phyloP scores from a whole-genome alignment of 2,329 filamentous ascomycete genomes.

The Fusarium drepaniforme region DNA sequence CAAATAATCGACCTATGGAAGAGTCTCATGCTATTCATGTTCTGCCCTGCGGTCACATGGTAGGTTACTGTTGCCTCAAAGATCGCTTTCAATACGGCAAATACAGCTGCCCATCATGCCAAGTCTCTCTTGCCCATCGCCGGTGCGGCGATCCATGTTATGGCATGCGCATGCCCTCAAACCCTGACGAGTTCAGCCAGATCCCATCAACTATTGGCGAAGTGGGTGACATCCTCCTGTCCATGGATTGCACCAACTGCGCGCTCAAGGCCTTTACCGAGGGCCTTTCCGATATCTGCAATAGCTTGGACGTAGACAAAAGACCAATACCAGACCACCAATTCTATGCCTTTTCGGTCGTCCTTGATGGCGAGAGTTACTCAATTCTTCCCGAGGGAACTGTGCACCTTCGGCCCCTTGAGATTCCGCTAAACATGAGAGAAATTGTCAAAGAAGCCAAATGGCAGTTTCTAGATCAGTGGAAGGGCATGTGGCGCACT shows the following conservation, averaged over 20 bases:
- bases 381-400: not conserved
- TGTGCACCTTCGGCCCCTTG: not conserved
- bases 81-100: not conserved
- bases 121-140: not conserved
- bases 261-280: not conserved
- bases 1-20: not conserved
- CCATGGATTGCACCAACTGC: not conserved
- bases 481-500: not conserved
- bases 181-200: not conserved
- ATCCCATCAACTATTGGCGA: not conserved
- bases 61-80: not conserved
- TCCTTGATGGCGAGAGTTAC: not conserved
- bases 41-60: not conserved
- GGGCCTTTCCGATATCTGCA: not conserved
- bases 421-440: not conserved
- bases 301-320: not conserved
- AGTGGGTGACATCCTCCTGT: not conserved
- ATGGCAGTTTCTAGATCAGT: not conserved
- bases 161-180: not conserved
- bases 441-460: not conserved
- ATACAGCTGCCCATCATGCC: not conserved
- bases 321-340: not conserved
- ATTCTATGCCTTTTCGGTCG: not conserved
- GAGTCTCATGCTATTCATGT: not conserved
- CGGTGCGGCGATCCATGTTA: not conserved